Percentiles rank a stretch among this genome's conserved stretches.
phyloP scores from a whole-genome alignment of 73 alveolate species.

The Halteria grandinella region DNA sequence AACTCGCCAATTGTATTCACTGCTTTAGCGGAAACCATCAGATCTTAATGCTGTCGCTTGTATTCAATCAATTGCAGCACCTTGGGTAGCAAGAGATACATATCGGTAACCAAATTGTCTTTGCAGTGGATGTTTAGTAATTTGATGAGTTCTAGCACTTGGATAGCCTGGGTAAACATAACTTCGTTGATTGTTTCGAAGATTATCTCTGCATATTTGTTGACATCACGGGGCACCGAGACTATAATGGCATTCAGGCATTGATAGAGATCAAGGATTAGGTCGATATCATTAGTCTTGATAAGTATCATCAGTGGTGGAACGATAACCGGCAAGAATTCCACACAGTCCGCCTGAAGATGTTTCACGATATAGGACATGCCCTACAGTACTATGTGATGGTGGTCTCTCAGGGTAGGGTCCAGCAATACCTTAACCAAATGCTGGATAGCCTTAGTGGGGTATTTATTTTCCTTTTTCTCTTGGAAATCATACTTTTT shows the following conservation, averaged over 20 bases:
- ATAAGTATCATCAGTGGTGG: conserved; percentile 60
- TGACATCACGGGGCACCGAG: conserved; percentile 43
- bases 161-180: conserved; percentile 7
- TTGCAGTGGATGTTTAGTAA: conserved; percentile 35
- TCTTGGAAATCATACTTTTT: conserved; percentile 43
- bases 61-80: conserved; percentile 16
- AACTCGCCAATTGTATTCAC: conserved; percentile 54
- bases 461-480: conserved; percentile 46
- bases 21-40: conserved; percentile 35
- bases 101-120: conserved; percentile 45
- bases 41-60: conserved; percentile 19
- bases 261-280: conserved; percentile 36
- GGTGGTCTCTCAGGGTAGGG: conserved; percentile 64
- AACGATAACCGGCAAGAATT: conserved; percentile 48
- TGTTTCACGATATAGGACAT: conserved; percentile 46
- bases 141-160: conserved; percentile 27
- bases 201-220: conserved; percentile 30
- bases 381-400: conserved; percentile 52
- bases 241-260: conserved; percentile 54
- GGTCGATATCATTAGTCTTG: conserved; percentile 27
- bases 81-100: conserved; percentile 48
- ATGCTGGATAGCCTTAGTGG: conserved; percentile 43
- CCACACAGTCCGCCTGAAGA: conserved; percentile 33
- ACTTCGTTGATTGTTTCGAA: conserved; percentile 54
- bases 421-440: conserved; percentile 43